These are phyloP conservation scores for Tylopilus intermedius DNA, from an alignment of 768 basidiomycete species.

Conservation along the genomic window DNA sequence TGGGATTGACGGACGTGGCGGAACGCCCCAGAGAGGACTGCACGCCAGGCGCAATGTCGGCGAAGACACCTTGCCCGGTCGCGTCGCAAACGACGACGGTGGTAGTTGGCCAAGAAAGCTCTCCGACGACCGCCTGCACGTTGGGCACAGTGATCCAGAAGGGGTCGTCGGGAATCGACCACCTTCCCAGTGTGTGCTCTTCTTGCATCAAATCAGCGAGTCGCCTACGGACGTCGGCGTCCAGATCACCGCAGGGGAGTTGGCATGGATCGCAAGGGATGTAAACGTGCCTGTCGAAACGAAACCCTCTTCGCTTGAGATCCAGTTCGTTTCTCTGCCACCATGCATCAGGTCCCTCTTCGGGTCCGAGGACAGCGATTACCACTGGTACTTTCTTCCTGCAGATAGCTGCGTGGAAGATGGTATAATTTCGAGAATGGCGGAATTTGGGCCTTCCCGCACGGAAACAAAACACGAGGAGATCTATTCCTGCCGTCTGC, in stretches of 20 bases:
- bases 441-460: constrained; percentile 18
- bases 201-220: constrained; percentile 11
- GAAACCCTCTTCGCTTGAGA: constrained; percentile 16
- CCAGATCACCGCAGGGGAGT: not conserved
- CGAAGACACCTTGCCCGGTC: constrained; percentile 6
- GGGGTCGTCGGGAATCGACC: constrained; percentile 6
- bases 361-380: constrained; percentile 29
- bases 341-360: constrained; percentile 21
- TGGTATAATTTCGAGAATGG: constrained; percentile 24
- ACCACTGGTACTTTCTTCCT: constrained; percentile 28
- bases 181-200: constrained; percentile 9
- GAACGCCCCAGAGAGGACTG: constrained; percentile 5
- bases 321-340: constrained; percentile 28
- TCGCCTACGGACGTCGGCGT: not conserved
- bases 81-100: constrained; percentile 18
- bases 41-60: constrained; percentile 4
- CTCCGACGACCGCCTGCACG: constrained; percentile 16
- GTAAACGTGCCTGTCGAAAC: constrained; percentile 27
- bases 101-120: constrained; percentile 18
- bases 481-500: constrained; percentile 14
- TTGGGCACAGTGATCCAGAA: constrained; percentile 15
- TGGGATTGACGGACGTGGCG: not conserved
- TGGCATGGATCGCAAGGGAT: constrained; percentile 8
- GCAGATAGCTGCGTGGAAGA: constrained; percentile 30
- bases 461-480: constrained; percentile 28